Base-by-base conservation (phyloP, 495 filamentous ascomycete species). In the Niebla homalea region DNA sequence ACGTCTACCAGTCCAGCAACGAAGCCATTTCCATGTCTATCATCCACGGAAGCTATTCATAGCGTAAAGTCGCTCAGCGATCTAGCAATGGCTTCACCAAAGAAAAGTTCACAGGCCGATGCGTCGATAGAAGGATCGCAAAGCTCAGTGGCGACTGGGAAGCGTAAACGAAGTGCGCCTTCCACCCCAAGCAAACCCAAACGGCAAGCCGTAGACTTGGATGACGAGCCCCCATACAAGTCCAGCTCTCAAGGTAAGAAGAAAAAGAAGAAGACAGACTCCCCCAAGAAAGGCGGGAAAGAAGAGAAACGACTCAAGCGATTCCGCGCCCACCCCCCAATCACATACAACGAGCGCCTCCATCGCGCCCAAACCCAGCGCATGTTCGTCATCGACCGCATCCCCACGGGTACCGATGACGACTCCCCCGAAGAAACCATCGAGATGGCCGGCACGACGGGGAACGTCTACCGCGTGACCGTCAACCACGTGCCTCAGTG, bases 381-480 rank as follows among this genome's bases (percentile, higher is more conserved):
- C 15, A 50, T 16, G 23, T 43, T 48, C 39, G 38, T 44, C 36
- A 44, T 32, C 10, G 29, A 35, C 1, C 52, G 15, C 48, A 66
- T 56, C 16, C 66, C 77, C 5, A 50, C 49, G 22, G 66, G 64
- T 12, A 69, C 67, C 5, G 60, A 63, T 2, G 60, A 63, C 3
- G 60, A 70, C 0, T 50, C 53, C 3, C 77, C 70, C 2, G 63
- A 71, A 32, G 74, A 85, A 50, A 66, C 58, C 1, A 76, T 90
- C 56, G 74, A 83, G 35, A 67, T 93, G 43, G 80, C 81, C 14
- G 87, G 87, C 21, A 75, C 81, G 6, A 86, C 80, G 3, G 85
- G 85, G 5, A 87, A 89, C 56, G 66, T 89, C 42, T 93, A 93
- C 67, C 76, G 67, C 10, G 67, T 75, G 18, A 64, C 64, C 2